Percentiles rank a stretch among this genome's conserved stretches.
Conservation (phyloP, 495 filamentous ascomycete species). For the Penicillium canescens region DNA sequence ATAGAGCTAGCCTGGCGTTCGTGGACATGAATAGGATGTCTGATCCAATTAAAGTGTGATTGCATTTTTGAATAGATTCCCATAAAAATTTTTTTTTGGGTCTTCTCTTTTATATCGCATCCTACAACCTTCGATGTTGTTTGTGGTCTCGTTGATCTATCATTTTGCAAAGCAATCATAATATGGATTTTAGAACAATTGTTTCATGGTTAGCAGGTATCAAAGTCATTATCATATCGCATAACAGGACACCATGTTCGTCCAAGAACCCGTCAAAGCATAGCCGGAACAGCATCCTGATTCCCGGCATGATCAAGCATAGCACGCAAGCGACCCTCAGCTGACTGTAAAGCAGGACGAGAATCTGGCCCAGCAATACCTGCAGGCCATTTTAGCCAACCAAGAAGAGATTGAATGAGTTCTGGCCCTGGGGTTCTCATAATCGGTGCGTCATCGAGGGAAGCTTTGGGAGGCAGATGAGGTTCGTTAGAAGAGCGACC, state of each 20-base stretch:
- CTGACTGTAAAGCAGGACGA: constrained; percentile 27
- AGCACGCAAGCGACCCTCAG: constrained; percentile 40
- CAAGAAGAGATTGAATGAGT: constrained; percentile 35
- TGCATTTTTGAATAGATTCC: not conserved
- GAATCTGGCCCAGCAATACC: constrained; percentile 19
- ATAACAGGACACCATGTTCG: not conserved
- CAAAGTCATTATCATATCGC: constrained; percentile 10
- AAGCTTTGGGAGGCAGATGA: not conserved
- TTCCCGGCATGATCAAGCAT: constrained; percentile 31
- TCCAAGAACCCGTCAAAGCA: not conserved
- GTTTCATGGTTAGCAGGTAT: not conserved
- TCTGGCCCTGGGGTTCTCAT: constrained; percentile 10
- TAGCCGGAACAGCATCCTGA: not conserved
- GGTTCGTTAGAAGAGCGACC: constrained; percentile 1
- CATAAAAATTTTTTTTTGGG: not conserved
- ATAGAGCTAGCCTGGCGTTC: constrained; percentile 28
- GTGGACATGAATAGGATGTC: constrained; percentile 11
- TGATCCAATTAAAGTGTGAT: not conserved
- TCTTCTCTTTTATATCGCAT: too few species aligned
- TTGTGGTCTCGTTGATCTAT: too few species aligned
- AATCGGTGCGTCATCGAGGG: not conserved
- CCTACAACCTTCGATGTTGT: too few species aligned
- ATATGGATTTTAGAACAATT: too few species aligned
- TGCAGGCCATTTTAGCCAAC: constrained; percentile 36
- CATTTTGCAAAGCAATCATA: too few species aligned